Conservation (phyloP, 2,329 filamentous ascomycete species). For the Xylariomycetidae sp. region DNA sequence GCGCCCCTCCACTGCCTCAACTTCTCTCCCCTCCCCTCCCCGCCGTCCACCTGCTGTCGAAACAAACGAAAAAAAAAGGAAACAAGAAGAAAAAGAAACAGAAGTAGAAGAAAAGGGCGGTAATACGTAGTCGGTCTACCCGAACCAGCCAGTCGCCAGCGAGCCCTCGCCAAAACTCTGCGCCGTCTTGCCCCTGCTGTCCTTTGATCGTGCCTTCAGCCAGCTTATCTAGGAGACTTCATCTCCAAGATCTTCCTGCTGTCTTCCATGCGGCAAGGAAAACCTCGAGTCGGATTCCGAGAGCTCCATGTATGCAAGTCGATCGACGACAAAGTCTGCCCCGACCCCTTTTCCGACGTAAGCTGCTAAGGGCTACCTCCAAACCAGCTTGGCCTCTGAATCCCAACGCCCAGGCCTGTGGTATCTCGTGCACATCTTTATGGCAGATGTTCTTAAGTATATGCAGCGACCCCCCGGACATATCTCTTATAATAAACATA, state of each 20-base stretch:
- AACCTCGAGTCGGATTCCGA: conserved; percentile 15
- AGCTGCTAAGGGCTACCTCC: conserved; percentile 24
- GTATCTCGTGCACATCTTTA: too few species aligned
- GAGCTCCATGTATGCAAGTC: conserved; percentile 28
- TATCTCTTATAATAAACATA: too few species aligned
- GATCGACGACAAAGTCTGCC: conserved; percentile 14
- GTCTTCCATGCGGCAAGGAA: conserved; percentile 19
- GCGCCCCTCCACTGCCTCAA: not conserved
- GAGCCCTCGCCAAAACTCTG: too few species aligned
- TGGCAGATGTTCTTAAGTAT: conserved; percentile 66
- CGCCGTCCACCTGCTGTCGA: not conserved
- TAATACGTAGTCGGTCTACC: not conserved
- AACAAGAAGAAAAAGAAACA: not conserved
- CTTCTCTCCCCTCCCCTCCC: not conserved
- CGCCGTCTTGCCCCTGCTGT: too few species aligned
- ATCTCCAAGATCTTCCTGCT: conserved; percentile 1
- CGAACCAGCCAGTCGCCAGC: not conserved
- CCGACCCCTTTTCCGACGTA: conserved; percentile 20
- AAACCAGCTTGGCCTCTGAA: conserved; percentile 8
- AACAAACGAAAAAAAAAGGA: not conserved
- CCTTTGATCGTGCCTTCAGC: too few species aligned
- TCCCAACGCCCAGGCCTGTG: conserved; percentile 43
- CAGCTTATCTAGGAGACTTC: too few species aligned
- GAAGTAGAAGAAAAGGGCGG: too few species aligned
- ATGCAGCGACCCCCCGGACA: conserved; percentile 54